Conservation (phyloP, 1,139 yeast genomes). For the Diutina siamensis region DNA sequence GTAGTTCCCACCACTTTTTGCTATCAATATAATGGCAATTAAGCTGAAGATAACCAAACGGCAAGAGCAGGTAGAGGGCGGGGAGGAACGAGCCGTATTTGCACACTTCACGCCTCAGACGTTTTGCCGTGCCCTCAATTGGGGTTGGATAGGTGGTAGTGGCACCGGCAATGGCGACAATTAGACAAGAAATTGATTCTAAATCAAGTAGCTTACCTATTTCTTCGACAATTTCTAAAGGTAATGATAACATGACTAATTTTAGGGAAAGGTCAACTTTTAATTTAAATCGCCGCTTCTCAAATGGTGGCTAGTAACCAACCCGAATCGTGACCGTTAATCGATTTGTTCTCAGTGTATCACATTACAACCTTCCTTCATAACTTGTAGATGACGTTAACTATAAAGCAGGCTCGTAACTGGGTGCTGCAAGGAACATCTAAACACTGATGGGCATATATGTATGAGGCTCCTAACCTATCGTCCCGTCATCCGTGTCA, state of each 20-base stretch:
- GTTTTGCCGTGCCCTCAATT: neutral
- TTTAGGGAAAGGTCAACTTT: too few species aligned
- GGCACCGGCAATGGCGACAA: neutral
- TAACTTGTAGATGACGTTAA: too few species aligned
- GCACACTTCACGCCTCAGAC: neutral
- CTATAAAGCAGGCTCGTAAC: too few species aligned
- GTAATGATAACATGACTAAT: neutral
- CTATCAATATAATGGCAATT: neutral
- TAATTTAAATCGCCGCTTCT: too few species aligned
- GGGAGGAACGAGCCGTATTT: neutral
- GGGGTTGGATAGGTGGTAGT: neutral
- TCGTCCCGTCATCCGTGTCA: too few species aligned
- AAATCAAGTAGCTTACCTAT: neutral
- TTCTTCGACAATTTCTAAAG: neutral
- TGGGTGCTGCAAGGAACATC: too few species aligned
- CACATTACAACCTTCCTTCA: too few species aligned
- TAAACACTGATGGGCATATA: too few species aligned
- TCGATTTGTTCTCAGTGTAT: too few species aligned
- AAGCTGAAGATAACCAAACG: neutral
- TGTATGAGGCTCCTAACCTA: too few species aligned
- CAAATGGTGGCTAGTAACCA: too few species aligned
- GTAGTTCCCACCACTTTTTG: neutral
- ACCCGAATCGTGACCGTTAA: too few species aligned
- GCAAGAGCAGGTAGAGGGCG: neutral
- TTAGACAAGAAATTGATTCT: neutral